These are phyloP conservation scores for Triticum dicoccoides DNA, from an alignment of 176 grass and related monocot species.

Conservation along the genomic window DNA sequence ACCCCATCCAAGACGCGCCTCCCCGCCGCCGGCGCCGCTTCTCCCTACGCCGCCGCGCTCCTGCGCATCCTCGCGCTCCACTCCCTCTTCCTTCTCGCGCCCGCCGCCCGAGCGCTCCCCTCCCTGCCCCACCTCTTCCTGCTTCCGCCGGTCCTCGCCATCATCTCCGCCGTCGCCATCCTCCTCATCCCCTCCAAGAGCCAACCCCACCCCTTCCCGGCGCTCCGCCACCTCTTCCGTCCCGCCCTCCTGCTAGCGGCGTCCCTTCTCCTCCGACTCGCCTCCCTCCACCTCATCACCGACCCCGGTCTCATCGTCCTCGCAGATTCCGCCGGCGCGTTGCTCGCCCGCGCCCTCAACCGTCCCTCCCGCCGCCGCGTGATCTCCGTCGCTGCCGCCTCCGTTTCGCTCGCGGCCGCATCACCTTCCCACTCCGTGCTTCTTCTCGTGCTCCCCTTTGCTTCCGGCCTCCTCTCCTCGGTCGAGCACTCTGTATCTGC, in stretches of 20 bases:
- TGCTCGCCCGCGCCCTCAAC: slow-evolving; percentile 62
- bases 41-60: slow-evolving; percentile 48
- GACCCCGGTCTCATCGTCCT: slow-evolving; percentile 69
- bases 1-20: slow-evolving; percentile 44
- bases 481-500: slow-evolving; percentile 38
- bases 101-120: slow-evolving; percentile 35
- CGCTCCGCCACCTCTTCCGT: slow-evolving; percentile 32
- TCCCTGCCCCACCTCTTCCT: slow-evolving; percentile 28
- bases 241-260: slow-evolving; percentile 47
- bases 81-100: slow-evolving; percentile 48
- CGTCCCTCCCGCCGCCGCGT: slow-evolving; percentile 41
- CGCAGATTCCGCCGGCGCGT: slow-evolving; percentile 62
- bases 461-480: slow-evolving; percentile 63
- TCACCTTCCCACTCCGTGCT: slow-evolving; percentile 36
- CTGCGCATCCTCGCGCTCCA: slow-evolving; percentile 56
- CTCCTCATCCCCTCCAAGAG: slow-evolving; percentile 28
- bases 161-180: slow-evolving; percentile 40
- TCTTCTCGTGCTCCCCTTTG: slow-evolving; percentile 50
- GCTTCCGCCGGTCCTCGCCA: slow-evolving; percentile 40
- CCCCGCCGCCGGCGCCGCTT: slow-evolving; percentile 13
- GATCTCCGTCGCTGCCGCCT: slow-evolving; percentile 41
- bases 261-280: slow-evolving; percentile 56
- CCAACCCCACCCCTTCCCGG: slow-evolving; percentile 42
- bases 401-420: slow-evolving; percentile 41
- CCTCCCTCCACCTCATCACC: slow-evolving; percentile 51